Base-by-base conservation (phyloP, 192 early-diverging fungal species). In the Dimargaris verticillata region DNA sequence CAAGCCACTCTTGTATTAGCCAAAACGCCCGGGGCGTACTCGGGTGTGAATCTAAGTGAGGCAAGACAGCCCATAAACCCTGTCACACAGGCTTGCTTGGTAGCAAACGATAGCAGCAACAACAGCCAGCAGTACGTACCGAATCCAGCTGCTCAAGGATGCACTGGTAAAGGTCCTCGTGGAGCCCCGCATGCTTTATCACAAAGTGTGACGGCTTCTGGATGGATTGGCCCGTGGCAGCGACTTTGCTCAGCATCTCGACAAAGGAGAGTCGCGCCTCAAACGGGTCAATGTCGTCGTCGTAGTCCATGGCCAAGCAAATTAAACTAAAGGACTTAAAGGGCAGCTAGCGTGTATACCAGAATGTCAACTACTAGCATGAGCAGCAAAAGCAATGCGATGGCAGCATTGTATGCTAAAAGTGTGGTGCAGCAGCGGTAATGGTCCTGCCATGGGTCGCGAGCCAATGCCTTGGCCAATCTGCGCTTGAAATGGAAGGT, bases 231-330 rank as follows among this genome's bases (percentile, higher is more conserved):
- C 70, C 67, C 10, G 74, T 66, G 15, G 70, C 68, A 1, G 72
- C 68, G 18, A 76, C 62, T 54, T 71, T 72, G 59, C 68, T 69
- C 25, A 79, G 67, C 68, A 73, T 71, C 58, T 71, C 72, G 52
- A 71, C 70, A 60, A 79, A 79, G 14, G 72, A 62, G 46, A 75
- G 44, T 28, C 74, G 66, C 2, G 70, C 70, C 63, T 75, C 74
- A 50, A 75, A 75, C 10, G 74, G 74, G 41, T 75, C 74, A 43
- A 70, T 72, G 17, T 72, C 74, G 52, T 75, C 74, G 5, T 59
- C 57, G 57, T 59, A 59, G 17, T 43, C 41, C 57, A 59, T 59
- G 57, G 18, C 41, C 1, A 44, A 44, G 42, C n/a, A 38, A n/a
- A n/a, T 17, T n/a, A 44, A 41, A 15, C 10, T 5, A 22, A 59